Percentiles rank a stretch among this genome's conserved stretches.
These are phyloP conservation scores for Marvania coccoides DNA, from an alignment of 139 green algal species.

Conservation along the genomic window DNA sequence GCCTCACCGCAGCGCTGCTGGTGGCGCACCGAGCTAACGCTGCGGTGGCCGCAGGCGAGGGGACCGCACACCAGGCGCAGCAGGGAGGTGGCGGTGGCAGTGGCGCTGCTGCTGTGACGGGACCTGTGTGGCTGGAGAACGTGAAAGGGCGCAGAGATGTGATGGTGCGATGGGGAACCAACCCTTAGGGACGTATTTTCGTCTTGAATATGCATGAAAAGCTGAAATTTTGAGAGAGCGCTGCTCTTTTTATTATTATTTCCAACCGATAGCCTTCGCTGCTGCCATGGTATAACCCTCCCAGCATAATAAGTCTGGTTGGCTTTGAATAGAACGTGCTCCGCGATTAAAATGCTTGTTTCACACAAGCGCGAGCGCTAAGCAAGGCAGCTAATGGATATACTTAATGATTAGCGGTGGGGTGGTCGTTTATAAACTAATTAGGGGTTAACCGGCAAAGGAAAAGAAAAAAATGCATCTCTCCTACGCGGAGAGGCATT, in stretches of 20 bases:
- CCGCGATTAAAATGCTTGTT: neutral
- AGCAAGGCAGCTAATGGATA: too few relatives aligned
- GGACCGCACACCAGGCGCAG: neutral
- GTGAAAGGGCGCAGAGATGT: neutral
- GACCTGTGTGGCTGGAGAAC: neutral
- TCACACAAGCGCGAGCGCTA: neutral
- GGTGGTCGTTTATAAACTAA: too few relatives aligned
- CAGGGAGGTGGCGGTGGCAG: neutral
- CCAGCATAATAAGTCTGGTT: neutral
- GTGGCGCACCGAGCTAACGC: neutral
- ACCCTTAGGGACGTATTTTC: too few relatives aligned
- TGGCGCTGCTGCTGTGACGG: neutral
- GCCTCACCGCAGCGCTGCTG: neutral
- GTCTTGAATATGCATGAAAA: too few relatives aligned
- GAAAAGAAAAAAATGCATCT: too few relatives aligned
- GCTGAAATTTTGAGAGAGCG: too few relatives aligned
- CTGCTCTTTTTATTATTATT: neutral
- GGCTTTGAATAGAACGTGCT: neutral
- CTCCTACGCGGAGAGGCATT: too few relatives aligned
- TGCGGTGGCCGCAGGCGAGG: neutral
- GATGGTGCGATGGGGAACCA: neutral
- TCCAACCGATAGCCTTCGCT: neutral
- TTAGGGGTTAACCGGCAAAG: neutral
- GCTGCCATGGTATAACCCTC: neutral
- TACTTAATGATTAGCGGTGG: too few relatives aligned